These are phyloP conservation scores for Debaryomyces sp. DNA, from an alignment of 1,139 yeast species.

Conservation along the genomic window DNA sequence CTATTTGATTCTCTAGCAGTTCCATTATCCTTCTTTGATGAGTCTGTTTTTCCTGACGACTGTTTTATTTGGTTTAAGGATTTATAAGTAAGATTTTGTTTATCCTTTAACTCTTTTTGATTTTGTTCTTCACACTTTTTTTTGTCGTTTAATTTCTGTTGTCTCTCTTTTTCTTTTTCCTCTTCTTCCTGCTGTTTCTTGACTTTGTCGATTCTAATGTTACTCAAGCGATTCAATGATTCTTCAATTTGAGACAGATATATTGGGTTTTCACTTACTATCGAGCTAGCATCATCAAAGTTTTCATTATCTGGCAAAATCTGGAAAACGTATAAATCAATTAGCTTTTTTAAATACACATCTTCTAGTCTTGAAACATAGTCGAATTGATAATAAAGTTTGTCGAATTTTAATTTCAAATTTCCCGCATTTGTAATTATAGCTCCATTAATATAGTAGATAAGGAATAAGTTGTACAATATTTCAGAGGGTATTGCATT, in stretches of 20 bases:
- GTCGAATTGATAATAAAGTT: conserved; percentile 14
- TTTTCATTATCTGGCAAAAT: conserved; percentile 35
- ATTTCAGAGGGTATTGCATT: conserved; percentile 36
- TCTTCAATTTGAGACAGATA: conserved; percentile 18
- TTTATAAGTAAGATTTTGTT: conserved; percentile 35
- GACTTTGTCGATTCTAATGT: conserved; percentile 15
- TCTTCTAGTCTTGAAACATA: conserved; percentile 14
- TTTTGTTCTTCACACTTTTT: conserved; percentile 18
- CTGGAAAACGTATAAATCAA: conserved; percentile 40
- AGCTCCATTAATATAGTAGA: conserved; percentile 27
- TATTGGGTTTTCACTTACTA: conserved; percentile 26
- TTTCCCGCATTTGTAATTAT: conserved; percentile 8
- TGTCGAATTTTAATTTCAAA: conserved; percentile 9
- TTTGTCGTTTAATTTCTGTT: conserved; percentile 24
- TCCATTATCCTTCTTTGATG: neutral
- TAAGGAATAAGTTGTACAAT: conserved; percentile 36
- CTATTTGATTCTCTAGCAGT: neutral
- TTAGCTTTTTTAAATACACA: conserved; percentile 25
- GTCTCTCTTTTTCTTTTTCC: conserved; percentile 21
- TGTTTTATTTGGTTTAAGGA: conserved; percentile 34
- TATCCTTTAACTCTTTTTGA: conserved; percentile 27
- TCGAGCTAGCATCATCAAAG: conserved; percentile 29
- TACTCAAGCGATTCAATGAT: conserved; percentile 19
- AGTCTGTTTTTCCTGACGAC: neutral
- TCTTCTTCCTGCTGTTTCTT: conserved; percentile 21